Evolutionary conservation across 257 asterid genomes (phyloP).

Genomic region (Fraxinus anomala): DNA sequence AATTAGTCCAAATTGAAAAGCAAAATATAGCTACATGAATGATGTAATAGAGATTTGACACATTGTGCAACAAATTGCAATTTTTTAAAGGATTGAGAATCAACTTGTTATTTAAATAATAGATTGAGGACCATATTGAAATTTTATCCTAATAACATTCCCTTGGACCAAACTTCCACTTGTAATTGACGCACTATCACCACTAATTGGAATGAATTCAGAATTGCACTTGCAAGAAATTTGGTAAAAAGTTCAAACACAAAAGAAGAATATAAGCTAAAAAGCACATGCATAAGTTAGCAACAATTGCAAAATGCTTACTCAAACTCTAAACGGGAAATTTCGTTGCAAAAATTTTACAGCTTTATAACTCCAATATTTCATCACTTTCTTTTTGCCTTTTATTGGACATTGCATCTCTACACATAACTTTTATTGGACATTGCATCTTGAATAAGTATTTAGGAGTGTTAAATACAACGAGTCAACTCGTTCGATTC

Average conservation of each 20-base stretch:
- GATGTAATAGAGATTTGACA: background rate
- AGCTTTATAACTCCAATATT: background rate
- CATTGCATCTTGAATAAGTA: background rate
- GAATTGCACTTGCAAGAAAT: conserved; percentile 19
- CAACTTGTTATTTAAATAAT: background rate
- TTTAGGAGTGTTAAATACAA: background rate
- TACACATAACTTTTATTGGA: background rate
- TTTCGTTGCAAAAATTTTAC: background rate
- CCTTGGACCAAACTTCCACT: background rate
- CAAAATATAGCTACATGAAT: background rate
- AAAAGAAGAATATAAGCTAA: conserved; percentile 9
- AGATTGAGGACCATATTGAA: background rate
- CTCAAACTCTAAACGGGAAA: background rate
- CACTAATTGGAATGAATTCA: background rate
- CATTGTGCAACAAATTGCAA: background rate
- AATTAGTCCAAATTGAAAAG: background rate
- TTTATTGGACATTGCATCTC: background rate
- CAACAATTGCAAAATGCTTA: background rate
- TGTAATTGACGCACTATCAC: background rate
- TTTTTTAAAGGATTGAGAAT: background rate
- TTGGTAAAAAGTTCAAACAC: conserved; percentile 22
- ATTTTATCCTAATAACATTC: background rate
- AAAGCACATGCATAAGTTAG: conserved; percentile 20
- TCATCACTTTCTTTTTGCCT: background rate
- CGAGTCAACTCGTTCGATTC: too few relatives aligned